Evolutionary conservation across 1,284 basidiomycete genomes (phyloP), one percentile per base, ranked within the genome.

Genomic region (Moesziomyces parantarcticus): DNA sequence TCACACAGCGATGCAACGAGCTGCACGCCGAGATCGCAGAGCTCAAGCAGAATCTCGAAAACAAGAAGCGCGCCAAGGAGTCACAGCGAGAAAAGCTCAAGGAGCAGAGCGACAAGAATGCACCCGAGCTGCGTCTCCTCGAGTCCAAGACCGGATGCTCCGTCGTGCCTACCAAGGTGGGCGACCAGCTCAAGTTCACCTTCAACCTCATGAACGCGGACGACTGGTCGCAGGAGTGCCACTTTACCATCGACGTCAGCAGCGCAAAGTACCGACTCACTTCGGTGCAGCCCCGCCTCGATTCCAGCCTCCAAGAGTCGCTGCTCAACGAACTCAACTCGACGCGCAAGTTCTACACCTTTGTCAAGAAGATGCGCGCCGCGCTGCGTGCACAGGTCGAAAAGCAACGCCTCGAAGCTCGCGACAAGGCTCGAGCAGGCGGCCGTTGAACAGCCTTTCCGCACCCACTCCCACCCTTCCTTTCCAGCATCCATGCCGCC

Each of bases 21-120:
- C 63, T 75, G 1, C 73, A 77, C 22, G 65, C 62, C 13, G 80
- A 79, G 43, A 75, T 76, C 43, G 57, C 58, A 25, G 77, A 77
- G 39, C 50, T 77, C 10, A 66, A 63, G 29, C 65, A 75, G 23
- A 72, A 65, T 21, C 54, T 78, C 40, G 67, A 76, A 21, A 49
- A 62, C n/a, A 64, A 71, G 42, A 66, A 71, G 42, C 57, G 55
- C 41, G 62, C 73, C 23, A 77, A 77, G 53, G 49, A 77, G 25
- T 47, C 63, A 7, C 62, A 72, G 49, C 49, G 63, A 26, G 59
- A 67, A 21, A 65, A 69, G 40, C 51, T 78, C 41, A 63, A 67
- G 46, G 62, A 61, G 45, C 77, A 79, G 58, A 68, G 72, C 43
- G 58, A 71, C 53, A 66, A 67, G 34, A 78, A 77, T 40, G 75